These are phyloP conservation scores for Malbranchea zuffiana DNA, from an alignment of 2,329 filamentous ascomycete genomes.

Conservation along the genomic window DNA sequence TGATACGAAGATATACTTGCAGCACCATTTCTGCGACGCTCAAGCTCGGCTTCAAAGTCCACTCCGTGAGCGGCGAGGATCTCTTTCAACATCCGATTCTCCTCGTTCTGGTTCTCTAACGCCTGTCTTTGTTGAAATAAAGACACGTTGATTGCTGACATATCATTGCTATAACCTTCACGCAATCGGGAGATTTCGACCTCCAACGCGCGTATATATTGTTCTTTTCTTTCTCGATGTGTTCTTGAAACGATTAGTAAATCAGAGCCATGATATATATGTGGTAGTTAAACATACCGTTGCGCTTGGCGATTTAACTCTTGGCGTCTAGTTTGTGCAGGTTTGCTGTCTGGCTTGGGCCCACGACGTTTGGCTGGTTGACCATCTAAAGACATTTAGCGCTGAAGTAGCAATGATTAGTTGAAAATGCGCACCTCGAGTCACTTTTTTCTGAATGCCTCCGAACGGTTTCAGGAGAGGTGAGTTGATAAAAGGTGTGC, in stretches of 20 bases:
- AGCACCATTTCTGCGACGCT: conserved; percentile 26
- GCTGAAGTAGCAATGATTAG: conserved; percentile 2
- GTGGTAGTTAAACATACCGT: conserved; percentile 44
- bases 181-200: conserved; percentile 82
- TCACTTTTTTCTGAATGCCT: conserved; percentile 63
- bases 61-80: conserved; percentile 50
- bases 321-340: conserved; percentile 79
- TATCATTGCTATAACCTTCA: conserved; percentile 59
- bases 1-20: conserved; percentile 15
- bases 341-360: conserved; percentile 93
- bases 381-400: conserved; percentile 49
- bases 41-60: conserved; percentile 41
- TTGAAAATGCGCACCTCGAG: conserved; percentile 50
- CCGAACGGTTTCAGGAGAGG: too few species aligned
- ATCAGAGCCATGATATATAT: background rate
- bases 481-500: too few species aligned
- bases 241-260: conserved; percentile 49
- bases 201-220: conserved; percentile 89
- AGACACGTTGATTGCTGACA: conserved; percentile 41
- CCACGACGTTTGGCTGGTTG: conserved; percentile 79
- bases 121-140: conserved; percentile 59
- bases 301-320: conserved; percentile 94
- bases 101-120: conserved; percentile 60
- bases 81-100: conserved; percentile 65
- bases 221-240: conserved; percentile 90